Evolutionary conservation across 805 yeast species (phyloP).

Genomic region (Teunomyces panamensis): DNA sequence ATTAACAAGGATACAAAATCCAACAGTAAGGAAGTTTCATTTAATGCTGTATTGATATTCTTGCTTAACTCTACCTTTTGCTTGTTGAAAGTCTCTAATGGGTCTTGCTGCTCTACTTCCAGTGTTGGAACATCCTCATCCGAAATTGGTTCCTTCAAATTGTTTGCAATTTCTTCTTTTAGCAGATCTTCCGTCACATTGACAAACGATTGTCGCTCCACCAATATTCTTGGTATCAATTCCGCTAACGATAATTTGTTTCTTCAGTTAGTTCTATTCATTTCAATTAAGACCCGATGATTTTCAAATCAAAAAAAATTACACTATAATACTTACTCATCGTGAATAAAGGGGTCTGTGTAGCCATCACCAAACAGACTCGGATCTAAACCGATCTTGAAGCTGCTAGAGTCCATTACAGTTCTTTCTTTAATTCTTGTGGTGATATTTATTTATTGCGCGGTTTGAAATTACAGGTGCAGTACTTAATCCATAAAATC

Average conservation of each 20-base stretch:
- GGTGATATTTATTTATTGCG: background rate
- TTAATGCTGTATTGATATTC: slow-evolving; percentile 64
- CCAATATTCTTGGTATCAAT: slow-evolving; percentile 56
- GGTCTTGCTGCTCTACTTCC: slow-evolving; percentile 12
- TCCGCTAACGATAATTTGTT: slow-evolving; percentile 48
- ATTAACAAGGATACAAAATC: slow-evolving; percentile 84
- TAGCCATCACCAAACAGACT: slow-evolving; percentile 28
- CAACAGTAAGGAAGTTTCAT: slow-evolving; percentile 83
- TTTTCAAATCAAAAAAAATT: background rate
- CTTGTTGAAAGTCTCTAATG: slow-evolving; percentile 42
- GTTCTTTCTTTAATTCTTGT: background rate
- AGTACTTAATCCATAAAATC: slow-evolving; percentile 42
- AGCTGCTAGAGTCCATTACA: background rate
- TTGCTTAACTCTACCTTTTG: slow-evolving; percentile 53
- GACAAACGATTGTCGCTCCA: slow-evolving; percentile 59
- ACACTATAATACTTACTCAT: slow-evolving; percentile 30
- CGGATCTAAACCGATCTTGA: slow-evolving; percentile 24
- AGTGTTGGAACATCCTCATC: background rate
- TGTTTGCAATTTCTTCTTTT: slow-evolving; percentile 39
- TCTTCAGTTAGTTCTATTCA: slow-evolving; percentile 17
- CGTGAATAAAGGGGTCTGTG: slow-evolving; percentile 36
- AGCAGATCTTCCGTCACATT: slow-evolving; percentile 57
- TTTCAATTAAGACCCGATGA: no score
- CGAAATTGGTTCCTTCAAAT: slow-evolving; percentile 3
- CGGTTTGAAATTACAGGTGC: slow-evolving; percentile 1